A percentile compares a stretch with the other conserved stretches of the same genome.
Conservation (phyloP, 192 early-diverging fungal species). For the Chytriomyces hyalinus region DNA sequence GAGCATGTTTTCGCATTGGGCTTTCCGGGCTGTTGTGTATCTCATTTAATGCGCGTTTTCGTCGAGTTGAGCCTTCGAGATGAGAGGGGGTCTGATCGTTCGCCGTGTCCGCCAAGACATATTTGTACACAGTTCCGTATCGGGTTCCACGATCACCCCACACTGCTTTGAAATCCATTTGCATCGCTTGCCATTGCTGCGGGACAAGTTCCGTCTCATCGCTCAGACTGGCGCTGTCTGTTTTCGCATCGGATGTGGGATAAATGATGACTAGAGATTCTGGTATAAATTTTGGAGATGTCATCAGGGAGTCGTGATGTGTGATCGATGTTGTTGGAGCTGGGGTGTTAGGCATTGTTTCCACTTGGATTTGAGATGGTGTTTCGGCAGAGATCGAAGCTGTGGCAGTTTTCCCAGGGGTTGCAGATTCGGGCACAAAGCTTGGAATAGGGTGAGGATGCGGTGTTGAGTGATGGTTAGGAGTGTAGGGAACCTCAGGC, state of each 20-base stretch:
- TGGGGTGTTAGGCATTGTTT: neutral
- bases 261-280: too few relatives aligned
- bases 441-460: neutral
- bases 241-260: too few relatives aligned
- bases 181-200: slow-evolving; percentile 1
- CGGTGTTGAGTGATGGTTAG: neutral
- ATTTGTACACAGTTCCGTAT: slow-evolving; percentile 7
- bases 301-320: neutral
- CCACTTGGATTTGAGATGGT: neutral
- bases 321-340: neutral
- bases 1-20: neutral
- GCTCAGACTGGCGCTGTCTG: neutral
- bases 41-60: too few relatives aligned
- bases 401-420: neutral
- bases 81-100: neutral
- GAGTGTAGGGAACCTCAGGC: slow-evolving; percentile 14
- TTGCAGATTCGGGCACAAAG: neutral
- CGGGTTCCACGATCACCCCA: slow-evolving; percentile 6
- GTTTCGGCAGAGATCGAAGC: neutral
- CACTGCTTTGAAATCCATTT: slow-evolving; percentile 24
- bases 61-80: too few relatives aligned
- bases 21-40: too few relatives aligned
- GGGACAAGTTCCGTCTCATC: slow-evolving; percentile 7
- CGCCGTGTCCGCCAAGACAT: slow-evolving; percentile 5
- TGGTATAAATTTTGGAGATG: too few relatives aligned